Base-by-base conservation (phyloP, 2,329 filamentous ascomycete genomes). In the Knoxdaviesia capensis region DNA sequence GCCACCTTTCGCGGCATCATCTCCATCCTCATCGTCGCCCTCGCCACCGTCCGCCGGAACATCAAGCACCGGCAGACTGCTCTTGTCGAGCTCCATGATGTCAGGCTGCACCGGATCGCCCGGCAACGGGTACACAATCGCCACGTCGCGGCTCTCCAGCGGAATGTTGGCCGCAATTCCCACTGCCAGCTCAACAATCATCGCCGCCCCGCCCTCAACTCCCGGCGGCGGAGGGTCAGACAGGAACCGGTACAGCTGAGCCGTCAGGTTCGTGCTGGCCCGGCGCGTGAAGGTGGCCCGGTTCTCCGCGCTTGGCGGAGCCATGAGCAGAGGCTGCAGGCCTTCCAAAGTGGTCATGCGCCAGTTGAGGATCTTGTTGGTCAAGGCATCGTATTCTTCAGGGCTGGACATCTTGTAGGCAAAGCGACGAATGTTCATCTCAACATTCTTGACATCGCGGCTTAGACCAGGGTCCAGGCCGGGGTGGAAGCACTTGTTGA, bases 341-440 rank as follows among this genome's bases (percentile, higher is more conserved):
- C 88, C 90, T 53, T 98, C 90, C 10, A 96, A 66, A 3, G 90
- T 98, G 4, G 88, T 78, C 60, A 96, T 76, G 45, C 90, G 77
- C 90, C 90, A 98, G 54, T 80, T 84, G 46, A 93, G 77, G 38
- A 96, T 75, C 59, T 93, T 93, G 38, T 78, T 74, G 28, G 82
- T 82, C 43, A 93, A 69, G 1, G 87, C 86, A 42, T 96, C 86
- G 50, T 80, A 83, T 55, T 96, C 88, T 54, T 94, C 88, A 43
- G 82, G 75, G 44, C 79, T 87, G 51, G 70, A 77, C 49, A 81
- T 66, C 9, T 76, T 73, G 46, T 82, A 77, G 39, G 82, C 78
- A 51, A 80, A 81, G 42, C 71, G 71, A 41, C 90, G 78, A 46
- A 98, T 86, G 55, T 86, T 92, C 49, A 78, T 73, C 62, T 94